Evolutionary conservation across 1,139 yeast genomes (phyloP).

Genomic region (Pichia cactophila): DNA sequence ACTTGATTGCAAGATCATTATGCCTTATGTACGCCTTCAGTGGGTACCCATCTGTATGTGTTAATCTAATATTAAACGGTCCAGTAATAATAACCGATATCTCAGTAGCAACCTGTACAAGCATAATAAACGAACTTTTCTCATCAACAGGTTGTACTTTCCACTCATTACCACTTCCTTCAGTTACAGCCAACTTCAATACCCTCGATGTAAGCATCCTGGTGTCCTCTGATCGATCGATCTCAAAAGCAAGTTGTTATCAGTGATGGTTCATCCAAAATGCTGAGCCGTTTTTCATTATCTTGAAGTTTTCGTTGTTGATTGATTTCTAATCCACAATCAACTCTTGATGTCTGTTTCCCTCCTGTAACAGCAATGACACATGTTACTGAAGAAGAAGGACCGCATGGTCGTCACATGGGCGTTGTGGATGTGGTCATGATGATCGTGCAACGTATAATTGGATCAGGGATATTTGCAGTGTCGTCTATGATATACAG

Average conservation of each 20-base stretch:
- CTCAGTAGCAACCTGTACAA: background rate
- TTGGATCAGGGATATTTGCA: constrained; percentile 76
- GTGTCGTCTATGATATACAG: constrained; percentile 59
- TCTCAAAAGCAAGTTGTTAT: no score
- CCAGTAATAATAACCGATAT: background rate
- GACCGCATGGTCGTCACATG: constrained; percentile 69
- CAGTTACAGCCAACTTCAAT: background rate
- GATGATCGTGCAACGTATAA: constrained; percentile 55
- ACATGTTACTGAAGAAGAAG: constrained; percentile 35
- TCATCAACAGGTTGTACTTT: background rate
- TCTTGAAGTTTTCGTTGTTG: background rate
- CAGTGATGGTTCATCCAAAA: no score
- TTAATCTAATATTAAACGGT: background rate
- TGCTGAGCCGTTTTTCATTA: background rate
- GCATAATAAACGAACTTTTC: background rate
- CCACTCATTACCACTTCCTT: background rate
- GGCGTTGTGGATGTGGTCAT: constrained; percentile 62
- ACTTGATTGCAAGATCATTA: constrained; percentile 1
- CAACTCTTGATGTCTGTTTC: background rate
- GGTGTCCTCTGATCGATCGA: no score
- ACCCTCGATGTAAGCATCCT: background rate
- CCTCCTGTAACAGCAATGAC: constrained; percentile 11
- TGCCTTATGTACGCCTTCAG: constrained; percentile 1
- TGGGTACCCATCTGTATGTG: background rate
- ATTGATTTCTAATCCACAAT: no score